phyloP scores from a whole-genome alignment of 768 basidiomycete genomes.

The Pulveroboletus sp. region DNA sequence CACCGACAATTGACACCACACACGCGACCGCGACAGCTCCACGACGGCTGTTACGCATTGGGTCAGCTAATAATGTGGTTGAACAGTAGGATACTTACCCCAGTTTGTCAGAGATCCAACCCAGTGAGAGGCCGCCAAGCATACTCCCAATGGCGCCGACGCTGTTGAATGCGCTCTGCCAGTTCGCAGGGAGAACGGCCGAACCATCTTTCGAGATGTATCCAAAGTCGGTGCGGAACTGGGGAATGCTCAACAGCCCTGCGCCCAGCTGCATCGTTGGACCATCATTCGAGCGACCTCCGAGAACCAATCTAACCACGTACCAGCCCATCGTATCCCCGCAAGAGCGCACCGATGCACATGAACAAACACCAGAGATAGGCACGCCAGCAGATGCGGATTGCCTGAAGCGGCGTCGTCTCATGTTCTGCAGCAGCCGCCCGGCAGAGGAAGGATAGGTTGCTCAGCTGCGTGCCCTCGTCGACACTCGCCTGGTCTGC shows the following conservation, averaged over 20 bases:
- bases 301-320: neutral
- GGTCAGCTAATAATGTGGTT: neutral
- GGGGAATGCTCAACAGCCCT: constrained; percentile 19
- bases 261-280: constrained; percentile 12
- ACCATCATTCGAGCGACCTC: neutral
- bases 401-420: constrained; percentile 15
- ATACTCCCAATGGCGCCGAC: constrained; percentile 23
- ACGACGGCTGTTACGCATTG: constrained; percentile 14
- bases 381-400: constrained; percentile 24
- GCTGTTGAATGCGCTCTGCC: constrained; percentile 29
- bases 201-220: constrained; percentile 1
- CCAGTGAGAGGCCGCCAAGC: constrained; percentile 23
- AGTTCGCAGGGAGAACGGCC: constrained; percentile 22
- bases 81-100: constrained; percentile 6
- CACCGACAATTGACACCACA: constrained; percentile 19
- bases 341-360: constrained; percentile 23
- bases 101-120: constrained; percentile 19
- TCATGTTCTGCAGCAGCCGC: constrained; percentile 22
- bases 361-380: constrained; percentile 25
- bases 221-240: constrained; percentile 27
- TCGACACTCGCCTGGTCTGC: constrained; percentile 5
- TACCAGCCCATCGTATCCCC: constrained; percentile 25
- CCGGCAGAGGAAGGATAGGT: constrained; percentile 21
- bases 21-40: constrained; percentile 23
- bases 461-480: neutral